A percentile compares a stretch with the other conserved stretches of the same genome.
Conservation (phyloP, 2,329 filamentous ascomycete species). For the Verticillium dahliae region DNA sequence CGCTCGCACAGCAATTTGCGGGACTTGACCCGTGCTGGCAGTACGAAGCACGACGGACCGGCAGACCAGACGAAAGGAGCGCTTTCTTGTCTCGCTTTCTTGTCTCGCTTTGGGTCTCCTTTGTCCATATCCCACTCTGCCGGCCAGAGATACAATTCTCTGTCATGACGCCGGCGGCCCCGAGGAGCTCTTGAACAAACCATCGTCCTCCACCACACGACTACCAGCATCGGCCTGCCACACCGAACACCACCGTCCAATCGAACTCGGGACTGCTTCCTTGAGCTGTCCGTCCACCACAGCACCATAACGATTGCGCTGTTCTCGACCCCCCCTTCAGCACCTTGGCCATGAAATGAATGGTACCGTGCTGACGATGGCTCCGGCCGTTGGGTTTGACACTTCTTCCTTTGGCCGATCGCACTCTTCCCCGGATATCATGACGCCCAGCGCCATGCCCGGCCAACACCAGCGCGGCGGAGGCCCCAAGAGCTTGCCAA, state of each 20-base stretch:
- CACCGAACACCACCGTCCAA: background rate
- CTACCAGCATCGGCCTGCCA: background rate
- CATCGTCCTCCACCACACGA: background rate
- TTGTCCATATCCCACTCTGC: background rate
- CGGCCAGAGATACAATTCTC: conserved; percentile 1
- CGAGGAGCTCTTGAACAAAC: background rate
- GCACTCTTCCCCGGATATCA: conserved; percentile 23
- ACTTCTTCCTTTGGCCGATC: conserved; percentile 23
- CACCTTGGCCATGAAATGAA: conserved; percentile 25
- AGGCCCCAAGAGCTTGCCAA: conserved; percentile 24
- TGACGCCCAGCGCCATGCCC: conserved; percentile 14
- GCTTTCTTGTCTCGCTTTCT: background rate
- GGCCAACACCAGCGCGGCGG: conserved; percentile 10
- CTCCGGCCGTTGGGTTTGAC: conserved; percentile 24
- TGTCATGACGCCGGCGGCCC: background rate
- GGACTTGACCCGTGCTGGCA: background rate
- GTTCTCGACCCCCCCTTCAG: background rate
- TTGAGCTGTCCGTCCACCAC: background rate
- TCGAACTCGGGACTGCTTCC: background rate
- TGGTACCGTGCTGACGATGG: conserved; percentile 29
- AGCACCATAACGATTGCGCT: background rate
- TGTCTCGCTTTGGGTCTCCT: background rate
- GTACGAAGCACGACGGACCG: background rate
- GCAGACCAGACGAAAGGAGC: background rate
- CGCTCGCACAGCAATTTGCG: background rate